These are phyloP conservation scores for Chenopodium formosanum DNA, from an alignment of 148 eudicot species.

Conservation along the genomic window DNA sequence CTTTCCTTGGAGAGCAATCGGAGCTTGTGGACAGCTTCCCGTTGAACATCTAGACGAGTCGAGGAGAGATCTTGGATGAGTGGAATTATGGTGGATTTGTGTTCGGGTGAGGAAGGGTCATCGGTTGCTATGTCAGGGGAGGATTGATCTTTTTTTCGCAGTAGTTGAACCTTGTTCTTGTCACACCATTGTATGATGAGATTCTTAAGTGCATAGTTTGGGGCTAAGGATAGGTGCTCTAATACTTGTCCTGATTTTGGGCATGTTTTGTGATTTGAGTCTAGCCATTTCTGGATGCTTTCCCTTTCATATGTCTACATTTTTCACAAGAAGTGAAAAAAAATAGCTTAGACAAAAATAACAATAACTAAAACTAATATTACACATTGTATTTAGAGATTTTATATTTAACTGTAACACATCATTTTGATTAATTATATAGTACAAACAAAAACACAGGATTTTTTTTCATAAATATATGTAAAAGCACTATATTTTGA, in stretches of 20 bases:
- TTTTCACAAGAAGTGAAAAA: background rate
- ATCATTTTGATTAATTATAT: too few species aligned
- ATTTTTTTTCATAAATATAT: too few species aligned
- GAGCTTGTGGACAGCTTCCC: constrained; percentile 60
- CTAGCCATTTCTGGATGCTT: constrained; percentile 75
- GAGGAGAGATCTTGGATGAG: constrained; percentile 52
- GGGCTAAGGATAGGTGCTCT: constrained; percentile 50
- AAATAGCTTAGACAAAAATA: background rate
- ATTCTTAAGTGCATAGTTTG: constrained; percentile 76
- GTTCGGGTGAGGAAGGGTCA: constrained; percentile 26
- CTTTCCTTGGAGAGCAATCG: constrained; percentile 66
- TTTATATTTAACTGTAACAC: too few species aligned
- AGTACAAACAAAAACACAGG: too few species aligned
- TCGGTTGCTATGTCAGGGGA: background rate
- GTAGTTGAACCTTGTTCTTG: constrained; percentile 52
- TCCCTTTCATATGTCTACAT: constrained; percentile 68
- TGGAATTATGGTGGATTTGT: constrained; percentile 33
- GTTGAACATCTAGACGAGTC: constrained; percentile 44
- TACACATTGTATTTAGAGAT: too few species aligned
- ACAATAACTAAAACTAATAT: too few species aligned
- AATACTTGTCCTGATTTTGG: constrained; percentile 68
- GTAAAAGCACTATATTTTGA: too few species aligned
- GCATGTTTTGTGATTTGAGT: constrained; percentile 50
- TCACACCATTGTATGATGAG: constrained; percentile 77
- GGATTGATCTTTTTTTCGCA: constrained; percentile 18